phyloP scores from a whole-genome alignment of 2,329 filamentous ascomycete genomes.

The Pseudopyrenochaeta lycopersici region DNA sequence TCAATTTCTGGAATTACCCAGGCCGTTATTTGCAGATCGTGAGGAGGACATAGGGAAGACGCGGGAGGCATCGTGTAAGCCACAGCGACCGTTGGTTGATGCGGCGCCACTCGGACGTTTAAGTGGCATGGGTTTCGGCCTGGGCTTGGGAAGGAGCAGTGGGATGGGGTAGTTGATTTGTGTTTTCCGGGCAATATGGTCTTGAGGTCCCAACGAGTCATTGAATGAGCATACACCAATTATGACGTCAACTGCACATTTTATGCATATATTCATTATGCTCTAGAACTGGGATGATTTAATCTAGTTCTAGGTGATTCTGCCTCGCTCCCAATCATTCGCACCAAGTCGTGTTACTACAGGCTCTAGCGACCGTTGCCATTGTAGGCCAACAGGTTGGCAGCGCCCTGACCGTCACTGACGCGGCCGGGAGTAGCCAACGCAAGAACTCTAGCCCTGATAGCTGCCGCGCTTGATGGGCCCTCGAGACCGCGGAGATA shows the following conservation, averaged over 20 bases:
- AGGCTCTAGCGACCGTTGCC: slow-evolving; percentile 18
- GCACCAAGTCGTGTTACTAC: not conserved
- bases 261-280: not conserved
- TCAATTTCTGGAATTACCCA: slow-evolving; percentile 26
- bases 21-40: slow-evolving; percentile 21
- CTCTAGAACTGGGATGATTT: no score
- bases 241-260: not conserved
- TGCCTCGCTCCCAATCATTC: not conserved
- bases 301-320: not conserved
- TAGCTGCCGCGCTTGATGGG: slow-evolving; percentile 18
- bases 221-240: not conserved
- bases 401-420: slow-evolving; percentile 26
- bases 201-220: no score
- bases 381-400: slow-evolving; percentile 41
- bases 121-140: slow-evolving; percentile 36
- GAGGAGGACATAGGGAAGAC: slow-evolving; percentile 8
- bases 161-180: not conserved
- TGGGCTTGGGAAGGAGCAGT: slow-evolving; percentile 15
- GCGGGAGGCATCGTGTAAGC: slow-evolving; percentile 13
- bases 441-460: slow-evolving; percentile 30
- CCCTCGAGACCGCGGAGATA: slow-evolving; percentile 69
- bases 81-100: slow-evolving; percentile 23
- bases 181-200: not conserved
- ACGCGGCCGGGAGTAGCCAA: slow-evolving; percentile 32
- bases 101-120: slow-evolving; percentile 35